A percentile compares a stretch with the other conserved stretches of the same genome.
Conservation (phyloP, 164 flowering plant genomes). For the Malania oleifera region DNA sequence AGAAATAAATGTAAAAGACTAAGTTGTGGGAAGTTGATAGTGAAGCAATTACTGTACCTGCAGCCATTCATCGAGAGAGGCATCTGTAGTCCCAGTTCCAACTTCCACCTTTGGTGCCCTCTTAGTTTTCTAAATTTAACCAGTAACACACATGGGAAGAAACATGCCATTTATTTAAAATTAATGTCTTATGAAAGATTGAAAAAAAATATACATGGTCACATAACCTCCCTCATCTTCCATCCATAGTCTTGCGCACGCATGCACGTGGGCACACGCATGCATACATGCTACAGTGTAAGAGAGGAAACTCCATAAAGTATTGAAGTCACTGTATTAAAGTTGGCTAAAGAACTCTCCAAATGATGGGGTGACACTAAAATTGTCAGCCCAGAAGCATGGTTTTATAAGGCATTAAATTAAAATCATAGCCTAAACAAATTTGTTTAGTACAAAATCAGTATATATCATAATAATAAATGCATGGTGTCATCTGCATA, state of each 20-base stretch:
- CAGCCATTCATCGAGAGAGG: conserved; percentile 90
- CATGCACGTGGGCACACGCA: no score
- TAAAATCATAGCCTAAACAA: no score
- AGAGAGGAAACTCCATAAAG: no score
- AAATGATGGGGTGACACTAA: no score
- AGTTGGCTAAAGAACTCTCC: no score
- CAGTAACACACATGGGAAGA: conserved; percentile 8
- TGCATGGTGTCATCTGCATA: conserved; percentile 11
- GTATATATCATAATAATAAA: not conserved
- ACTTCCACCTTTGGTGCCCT: conserved; percentile 88
- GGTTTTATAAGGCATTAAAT: no score
- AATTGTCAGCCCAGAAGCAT: no score
- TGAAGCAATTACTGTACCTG: conserved; percentile 43
- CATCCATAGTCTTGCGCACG: no score
- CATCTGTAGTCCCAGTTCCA: conserved; percentile 70
- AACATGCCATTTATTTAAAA: not conserved
- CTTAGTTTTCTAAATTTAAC: conserved; percentile 68
- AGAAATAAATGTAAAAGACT: not conserved
- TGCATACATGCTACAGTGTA: no score
- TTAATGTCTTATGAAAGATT: no score
- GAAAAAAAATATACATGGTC: not conserved
- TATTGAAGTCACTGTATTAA: no score
- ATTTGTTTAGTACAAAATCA: not conserved
- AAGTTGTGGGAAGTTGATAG: not conserved
- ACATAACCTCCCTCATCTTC: not conserved